Evolutionary conservation across 75 land plant species (phyloP), one percentile per base, ranked within the genome.

Genomic region (Adiantum capillusveneris): DNA sequence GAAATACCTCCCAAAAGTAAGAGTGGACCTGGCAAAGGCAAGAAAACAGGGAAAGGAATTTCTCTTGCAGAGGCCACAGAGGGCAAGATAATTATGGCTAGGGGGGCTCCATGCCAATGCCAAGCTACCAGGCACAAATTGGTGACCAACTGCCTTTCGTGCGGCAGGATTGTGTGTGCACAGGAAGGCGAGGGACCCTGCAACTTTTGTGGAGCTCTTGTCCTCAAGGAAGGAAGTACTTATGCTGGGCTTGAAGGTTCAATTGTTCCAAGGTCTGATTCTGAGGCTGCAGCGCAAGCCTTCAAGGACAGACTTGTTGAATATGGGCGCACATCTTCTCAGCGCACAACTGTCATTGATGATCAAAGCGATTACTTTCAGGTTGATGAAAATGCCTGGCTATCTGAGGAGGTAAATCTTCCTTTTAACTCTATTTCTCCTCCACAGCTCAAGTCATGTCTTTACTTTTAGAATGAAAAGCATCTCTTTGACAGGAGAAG

Each of bases 301-400:
- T 91, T 77, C 68, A 84, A 87, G 46, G 83, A 91, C 50, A 77
- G 89, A 65, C 86, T 91, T 60, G 86, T 88, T 31, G 88, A 87
- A 6, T 88, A 79, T 80, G 97, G 88, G 71, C 72, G 97, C 24
- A 80, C 85, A 45, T 65, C 97, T 44, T 79, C 97, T 25, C 82
- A 81, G 19, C 78, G 97, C 25, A 91, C 89, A 12, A 79, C 81
- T 29, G 97, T 91, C 43, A 90, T 91, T 62, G 94, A 88, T 76
- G 97, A 91, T 65, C 94, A 91, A 69, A 88, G 97, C 72, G 97
- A 91, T 58, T 91, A 87, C 65, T 91, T 88, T 63, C 84, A 84
- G 27, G 62, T 82, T 57, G 96, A 90, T 52, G 88, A 81, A 28
- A 87, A 84, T 59, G 68, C 80, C 44, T 90, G 97, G 97, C 63